Evolutionary conservation across 352 stramenopile species (phyloP), one percentile per base, ranked within the genome.

Genomic region (Pythium myriotylum): DNA sequence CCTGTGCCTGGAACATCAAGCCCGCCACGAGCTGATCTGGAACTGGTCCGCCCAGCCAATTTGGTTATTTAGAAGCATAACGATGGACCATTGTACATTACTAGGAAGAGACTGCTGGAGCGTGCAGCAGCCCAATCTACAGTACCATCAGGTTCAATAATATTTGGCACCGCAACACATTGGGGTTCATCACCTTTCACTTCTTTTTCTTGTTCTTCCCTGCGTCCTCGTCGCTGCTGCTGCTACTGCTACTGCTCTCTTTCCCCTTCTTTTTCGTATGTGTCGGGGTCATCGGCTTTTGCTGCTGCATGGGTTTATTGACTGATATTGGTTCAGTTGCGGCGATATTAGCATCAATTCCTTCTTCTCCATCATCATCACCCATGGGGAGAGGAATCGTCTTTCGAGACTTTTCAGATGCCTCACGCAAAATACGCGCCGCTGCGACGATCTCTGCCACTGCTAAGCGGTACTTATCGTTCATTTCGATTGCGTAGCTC

Each of bases 1-100:
- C 87, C 16, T 96, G 85, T 53, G 83, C 80, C 19, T 96, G 85
- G 84, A 90, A 90, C 66, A 63, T 84, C 60, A 90, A 90, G 55
- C n/a, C 61, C 26, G 40, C 62, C 17, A 52, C 51, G 0, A 61
- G 50, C 51, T 67, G 54, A 66, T 26, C 22, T 3, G 6, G 3
- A 10, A 10, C 5, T 10, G 5, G 29, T 35, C 29, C 10, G 10
- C 29, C 5, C 29, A 35, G 10, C 5, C 10, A 35, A 10, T 35
- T 35, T 35, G 29, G 10, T 35, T 35, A 35, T 35, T 35, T 35
- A 35, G 29, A 35, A 5, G 29, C 29, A 5, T 35, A 35, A 35
- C 5, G 29, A 35, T 35, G 29, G 29, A 10, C 29, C 29, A 35
- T 35, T 35, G 29, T 35, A 35, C 29, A 35, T 10, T 35, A 10